Conservation (phyloP, 208 protist species). For the Wallacemonas sp. region DNA sequence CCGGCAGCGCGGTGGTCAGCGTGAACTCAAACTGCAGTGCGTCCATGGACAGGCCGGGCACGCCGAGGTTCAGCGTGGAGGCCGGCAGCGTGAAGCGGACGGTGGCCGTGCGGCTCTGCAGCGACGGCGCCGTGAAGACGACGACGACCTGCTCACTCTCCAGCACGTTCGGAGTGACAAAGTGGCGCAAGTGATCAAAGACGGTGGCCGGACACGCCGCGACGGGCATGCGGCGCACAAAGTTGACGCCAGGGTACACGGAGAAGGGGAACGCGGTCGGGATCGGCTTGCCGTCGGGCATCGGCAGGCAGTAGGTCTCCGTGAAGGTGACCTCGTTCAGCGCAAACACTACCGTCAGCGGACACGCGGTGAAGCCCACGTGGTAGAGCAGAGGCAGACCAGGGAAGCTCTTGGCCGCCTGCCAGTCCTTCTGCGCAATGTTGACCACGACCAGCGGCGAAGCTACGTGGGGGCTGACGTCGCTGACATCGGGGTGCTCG, state of each 20-base stretch:
- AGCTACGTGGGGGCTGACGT: conserved; percentile 72
- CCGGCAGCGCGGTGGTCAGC: background rate
- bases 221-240: conserved; percentile 57
- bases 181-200: conserved; percentile 46
- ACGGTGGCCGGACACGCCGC: conserved; percentile 54
- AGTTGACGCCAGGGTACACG: conserved; percentile 72
- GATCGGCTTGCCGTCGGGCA: conserved; percentile 43
- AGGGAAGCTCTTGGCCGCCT: conserved; percentile 53
- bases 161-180: conserved; percentile 52
- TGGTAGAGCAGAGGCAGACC: conserved; percentile 57
- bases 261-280: conserved; percentile 48
- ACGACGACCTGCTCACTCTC: conserved; percentile 38
- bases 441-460: conserved; percentile 63
- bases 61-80: conserved; percentile 40
- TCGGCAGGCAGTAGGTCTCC: conserved; percentile 45
- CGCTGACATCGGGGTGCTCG: conserved; percentile 23
- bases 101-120: conserved; percentile 27
- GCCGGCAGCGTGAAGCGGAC: conserved; percentile 75
- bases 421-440: conserved; percentile 49
- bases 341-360: conserved; percentile 56
- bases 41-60: conserved; percentile 47
- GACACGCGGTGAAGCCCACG: conserved; percentile 36
- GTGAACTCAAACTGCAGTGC: conserved; percentile 72
- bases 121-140: conserved; percentile 37
- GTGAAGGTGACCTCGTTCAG: conserved; percentile 79